phyloP scores from a whole-genome alignment of 1,284 basidiomycete genomes.

The Polyporus tsugae region DNA sequence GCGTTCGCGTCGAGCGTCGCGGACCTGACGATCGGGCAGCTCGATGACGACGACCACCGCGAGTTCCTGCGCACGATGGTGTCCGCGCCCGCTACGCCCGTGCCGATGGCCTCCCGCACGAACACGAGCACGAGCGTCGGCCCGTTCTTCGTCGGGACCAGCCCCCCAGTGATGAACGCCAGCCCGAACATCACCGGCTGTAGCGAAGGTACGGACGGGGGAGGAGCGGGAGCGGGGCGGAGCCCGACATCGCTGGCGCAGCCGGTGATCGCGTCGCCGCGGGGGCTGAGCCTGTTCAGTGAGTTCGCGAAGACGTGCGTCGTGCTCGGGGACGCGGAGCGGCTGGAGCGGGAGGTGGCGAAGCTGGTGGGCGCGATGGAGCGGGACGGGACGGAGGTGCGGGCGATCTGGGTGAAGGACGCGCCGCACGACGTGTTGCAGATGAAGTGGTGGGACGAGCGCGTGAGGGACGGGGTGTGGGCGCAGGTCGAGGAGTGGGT shows the following conservation, averaged over 20 bases:
- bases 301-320: constrained; percentile 54
- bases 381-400: constrained; percentile 44
- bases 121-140: not conserved
- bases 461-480: constrained; percentile 44
- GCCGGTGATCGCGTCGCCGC: constrained; percentile 41
- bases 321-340: constrained; percentile 50
- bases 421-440: constrained; percentile 47
- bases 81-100: constrained; percentile 36
- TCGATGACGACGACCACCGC: constrained; percentile 35
- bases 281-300: constrained; percentile 50
- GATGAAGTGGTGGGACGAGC: constrained; percentile 47
- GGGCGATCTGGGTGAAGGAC: constrained; percentile 46
- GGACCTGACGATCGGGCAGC: constrained; percentile 38
- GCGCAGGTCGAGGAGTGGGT: constrained; percentile 43
- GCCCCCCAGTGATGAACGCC: constrained; percentile 17
- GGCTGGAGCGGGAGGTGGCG: constrained; percentile 46
- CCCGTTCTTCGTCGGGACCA: constrained; percentile 12
- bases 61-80: constrained; percentile 39
- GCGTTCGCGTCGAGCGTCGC: constrained; percentile 40
- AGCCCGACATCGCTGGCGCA: constrained; percentile 39
- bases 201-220: not conserved
- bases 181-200: not conserved
- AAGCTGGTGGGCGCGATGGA: constrained; percentile 46
- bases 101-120: constrained; percentile 25
- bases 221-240: constrained; percentile 10